A percentile compares a stretch with the other conserved stretches of the same genome.
Evolutionary conservation across 2,329 filamentous ascomycete genomes (phyloP).

Genomic region (Gaeumannomyces tritici): DNA sequence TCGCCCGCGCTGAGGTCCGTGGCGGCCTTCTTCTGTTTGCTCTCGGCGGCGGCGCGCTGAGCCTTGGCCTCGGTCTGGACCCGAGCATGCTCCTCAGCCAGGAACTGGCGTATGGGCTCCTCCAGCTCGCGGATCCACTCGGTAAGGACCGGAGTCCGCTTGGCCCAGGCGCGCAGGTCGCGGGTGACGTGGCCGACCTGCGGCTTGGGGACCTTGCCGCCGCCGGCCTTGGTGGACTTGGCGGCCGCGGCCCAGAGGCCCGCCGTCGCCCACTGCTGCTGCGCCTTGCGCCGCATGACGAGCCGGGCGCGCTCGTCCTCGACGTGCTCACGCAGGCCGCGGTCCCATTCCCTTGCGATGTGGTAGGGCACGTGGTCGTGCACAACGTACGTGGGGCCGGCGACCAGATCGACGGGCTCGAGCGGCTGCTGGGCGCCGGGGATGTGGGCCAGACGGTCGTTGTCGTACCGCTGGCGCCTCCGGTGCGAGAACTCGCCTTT

Average conservation of each 20-base stretch:
- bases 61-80: slow-evolving; percentile 3
- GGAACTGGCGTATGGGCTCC: slow-evolving; percentile 69
- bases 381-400: slow-evolving; percentile 71
- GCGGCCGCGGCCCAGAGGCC: slow-evolving; percentile 20
- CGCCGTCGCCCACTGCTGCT: slow-evolving; percentile 30
- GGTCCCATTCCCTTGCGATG: slow-evolving; percentile 77
- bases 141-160: slow-evolving; percentile 69
- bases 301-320: slow-evolving; percentile 33
- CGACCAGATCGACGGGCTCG: slow-evolving; percentile 70
- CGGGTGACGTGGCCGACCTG: slow-evolving; percentile 56
- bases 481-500: slow-evolving; percentile 89
- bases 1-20: slow-evolving; percentile 17
- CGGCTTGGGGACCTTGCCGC: background rate
- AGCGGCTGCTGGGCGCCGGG: slow-evolving; percentile 80
- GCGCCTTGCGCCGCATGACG: slow-evolving; percentile 29
- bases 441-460: slow-evolving; percentile 80
- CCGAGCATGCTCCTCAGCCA: slow-evolving; percentile 43
- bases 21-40: slow-evolving; percentile 4
- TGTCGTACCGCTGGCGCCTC: slow-evolving; percentile 86
- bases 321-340: slow-evolving; percentile 37
- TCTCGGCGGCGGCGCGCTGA: background rate
- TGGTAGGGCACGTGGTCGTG: slow-evolving; percentile 73
- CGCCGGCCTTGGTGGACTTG: background rate
- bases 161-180: slow-evolving; percentile 71
- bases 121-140: slow-evolving; percentile 77